A percentile compares a stretch with the other conserved stretches of the same genome.
phyloP scores from a whole-genome alignment of 1,284 basidiomycete species.

The Pseudozyma sp. region DNA sequence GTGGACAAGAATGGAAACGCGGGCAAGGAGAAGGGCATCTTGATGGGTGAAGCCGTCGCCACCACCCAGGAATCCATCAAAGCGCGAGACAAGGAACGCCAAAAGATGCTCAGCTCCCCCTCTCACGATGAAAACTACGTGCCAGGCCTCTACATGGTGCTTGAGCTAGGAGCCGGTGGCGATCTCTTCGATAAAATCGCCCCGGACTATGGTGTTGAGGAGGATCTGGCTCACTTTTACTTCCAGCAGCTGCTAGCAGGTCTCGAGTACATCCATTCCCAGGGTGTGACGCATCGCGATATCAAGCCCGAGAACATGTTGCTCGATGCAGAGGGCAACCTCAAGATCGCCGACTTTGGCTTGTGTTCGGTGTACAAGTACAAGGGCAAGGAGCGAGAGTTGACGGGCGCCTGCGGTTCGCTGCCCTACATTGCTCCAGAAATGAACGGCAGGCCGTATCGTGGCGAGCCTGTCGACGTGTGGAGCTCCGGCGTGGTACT shows the following conservation, averaged over 20 bases:
- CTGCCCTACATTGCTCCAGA: constrained; percentile 95
- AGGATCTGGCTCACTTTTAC: constrained; percentile 90
- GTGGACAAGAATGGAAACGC: constrained; percentile 43
- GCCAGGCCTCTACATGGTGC: constrained; percentile 83
- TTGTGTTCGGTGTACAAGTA: constrained; percentile 90
- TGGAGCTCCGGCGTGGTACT: constrained; percentile 98
- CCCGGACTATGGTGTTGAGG: constrained; percentile 86
- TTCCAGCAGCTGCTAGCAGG: constrained; percentile 89
- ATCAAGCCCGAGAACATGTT: constrained; percentile 71
- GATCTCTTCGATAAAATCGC: constrained; percentile 96
- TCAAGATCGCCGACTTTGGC: constrained; percentile 97
- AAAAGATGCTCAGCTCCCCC: constrained; percentile 42
- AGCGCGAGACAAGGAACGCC: constrained; percentile 64
- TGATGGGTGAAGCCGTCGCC: constrained; percentile 52
- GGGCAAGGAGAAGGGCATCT: constrained; percentile 41
- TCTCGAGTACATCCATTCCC: constrained; percentile 77
- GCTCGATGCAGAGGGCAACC: constrained; percentile 72
- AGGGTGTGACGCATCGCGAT: constrained; percentile 73
- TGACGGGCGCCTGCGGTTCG: constrained; percentile 80
- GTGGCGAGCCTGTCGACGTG: constrained; percentile 89
- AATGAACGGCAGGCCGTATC: constrained; percentile 74
- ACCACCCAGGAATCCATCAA: constrained; percentile 73
- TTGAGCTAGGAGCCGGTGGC: constrained; percentile 92
- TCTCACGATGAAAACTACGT: constrained; percentile 59
- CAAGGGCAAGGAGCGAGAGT: constrained; percentile 78